Percentiles rank a stretch among this genome's conserved stretches.
Conservation (phyloP, 805 yeast genomes). For the Yarrowia sp. region DNA sequence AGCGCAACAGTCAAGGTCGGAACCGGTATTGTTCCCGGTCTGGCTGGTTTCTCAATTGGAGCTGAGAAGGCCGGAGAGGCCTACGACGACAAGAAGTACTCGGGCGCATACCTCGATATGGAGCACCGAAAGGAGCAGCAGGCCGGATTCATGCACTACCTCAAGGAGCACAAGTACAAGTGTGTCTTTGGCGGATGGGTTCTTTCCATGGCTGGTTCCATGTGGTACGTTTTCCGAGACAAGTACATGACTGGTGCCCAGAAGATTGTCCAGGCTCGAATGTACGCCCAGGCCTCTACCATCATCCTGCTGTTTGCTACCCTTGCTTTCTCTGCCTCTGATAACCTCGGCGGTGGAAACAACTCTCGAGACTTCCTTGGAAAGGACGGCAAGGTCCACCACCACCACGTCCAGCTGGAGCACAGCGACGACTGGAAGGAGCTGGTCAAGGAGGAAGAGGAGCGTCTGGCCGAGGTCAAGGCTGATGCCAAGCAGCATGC, state of each 20-base stretch:
- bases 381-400: slow-evolving; percentile 37
- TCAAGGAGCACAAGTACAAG: slow-evolving; percentile 45
- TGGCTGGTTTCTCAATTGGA: slow-evolving; percentile 63
- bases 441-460: slow-evolving; percentile 55
- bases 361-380: slow-evolving; percentile 29
- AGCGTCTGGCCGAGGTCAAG: slow-evolving; percentile 43
- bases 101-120: slow-evolving; percentile 54
- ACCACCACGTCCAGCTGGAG: slow-evolving; percentile 33
- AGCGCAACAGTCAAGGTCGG: slow-evolving; percentile 59
- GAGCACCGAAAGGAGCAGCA: slow-evolving; percentile 50
- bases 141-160: slow-evolving; percentile 24
- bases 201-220: slow-evolving; percentile 78
- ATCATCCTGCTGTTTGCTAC: slow-evolving; percentile 57
- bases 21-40: slow-evolving; percentile 70
- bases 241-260: slow-evolving; percentile 76
- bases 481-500: not conserved
- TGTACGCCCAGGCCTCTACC: slow-evolving; percentile 87
- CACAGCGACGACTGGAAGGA: slow-evolving; percentile 55
- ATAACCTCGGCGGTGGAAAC: slow-evolving; percentile 10
- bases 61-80: slow-evolving; percentile 75
- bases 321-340: slow-evolving; percentile 24
- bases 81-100: slow-evolving; percentile 69
- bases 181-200: slow-evolving; percentile 81
- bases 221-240: slow-evolving; percentile 76
- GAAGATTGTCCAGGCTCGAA: slow-evolving; percentile 87